These are phyloP conservation scores for Trichoderma sp. DNA, from an alignment of 2,329 filamentous ascomycete species.

Conservation along the genomic window DNA sequence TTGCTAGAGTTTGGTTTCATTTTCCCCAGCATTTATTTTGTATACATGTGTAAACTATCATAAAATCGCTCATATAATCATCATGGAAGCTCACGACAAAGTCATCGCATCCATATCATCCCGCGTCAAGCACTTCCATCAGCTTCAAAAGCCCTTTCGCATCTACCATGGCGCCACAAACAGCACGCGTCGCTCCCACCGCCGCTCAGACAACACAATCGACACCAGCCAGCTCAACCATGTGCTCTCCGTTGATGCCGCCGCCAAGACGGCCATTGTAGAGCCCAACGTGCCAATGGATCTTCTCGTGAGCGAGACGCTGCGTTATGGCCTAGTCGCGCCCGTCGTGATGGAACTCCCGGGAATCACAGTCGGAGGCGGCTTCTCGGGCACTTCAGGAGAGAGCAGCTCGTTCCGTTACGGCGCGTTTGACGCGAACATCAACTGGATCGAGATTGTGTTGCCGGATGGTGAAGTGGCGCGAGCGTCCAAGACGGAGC, in stretches of 20 bases:
- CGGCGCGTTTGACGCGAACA: constrained; percentile 62
- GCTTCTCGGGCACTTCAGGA: constrained; percentile 64
- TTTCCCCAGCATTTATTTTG: not conserved
- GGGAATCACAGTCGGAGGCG: constrained; percentile 68
- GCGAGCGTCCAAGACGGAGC: constrained; percentile 51
- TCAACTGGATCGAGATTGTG: constrained; percentile 63
- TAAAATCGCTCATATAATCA: not conserved
- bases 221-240: constrained; percentile 64
- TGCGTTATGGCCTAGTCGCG: constrained; percentile 56
- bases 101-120: constrained; percentile 44
- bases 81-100: constrained; percentile 44
- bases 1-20: not conserved
- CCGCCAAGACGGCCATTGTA: constrained; percentile 56
- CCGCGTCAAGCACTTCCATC: constrained; percentile 44
- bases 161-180: constrained; percentile 77
- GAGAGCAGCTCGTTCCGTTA: constrained; percentile 67
- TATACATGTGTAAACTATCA: not conserved
- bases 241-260: constrained; percentile 58
- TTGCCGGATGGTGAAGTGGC: constrained; percentile 58
- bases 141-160: constrained; percentile 56
- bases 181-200: constrained; percentile 61
- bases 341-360: constrained; percentile 70
- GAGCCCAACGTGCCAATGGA: constrained; percentile 72
- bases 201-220: constrained; percentile 53
- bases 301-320: constrained; percentile 54